These are phyloP conservation scores for Porpolomopsis calyptriformis DNA, from an alignment of 768 basidiomycete genomes.

Conservation along the genomic window DNA sequence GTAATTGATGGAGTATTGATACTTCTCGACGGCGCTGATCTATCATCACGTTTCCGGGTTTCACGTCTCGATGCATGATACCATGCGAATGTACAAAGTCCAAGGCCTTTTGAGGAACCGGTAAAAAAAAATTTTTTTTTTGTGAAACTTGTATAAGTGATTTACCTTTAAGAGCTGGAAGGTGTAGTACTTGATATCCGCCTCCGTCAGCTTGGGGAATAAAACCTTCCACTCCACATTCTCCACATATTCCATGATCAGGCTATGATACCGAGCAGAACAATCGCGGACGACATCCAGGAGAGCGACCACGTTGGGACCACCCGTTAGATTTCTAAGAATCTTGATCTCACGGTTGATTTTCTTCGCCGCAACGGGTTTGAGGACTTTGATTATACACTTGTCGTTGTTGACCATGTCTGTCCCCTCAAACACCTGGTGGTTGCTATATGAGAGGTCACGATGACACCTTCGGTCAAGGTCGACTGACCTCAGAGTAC, in stretches of 20 bases:
- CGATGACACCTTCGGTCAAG: not conserved
- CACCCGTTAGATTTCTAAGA: conserved; percentile 56
- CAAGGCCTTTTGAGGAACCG: conserved; percentile 33
- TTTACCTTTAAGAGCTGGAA: conserved; percentile 50
- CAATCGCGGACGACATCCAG: conserved; percentile 61
- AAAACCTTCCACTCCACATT: conserved; percentile 57
- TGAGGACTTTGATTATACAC: conserved; percentile 62
- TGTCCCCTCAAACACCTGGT: conserved; percentile 48
- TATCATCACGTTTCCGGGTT: conserved; percentile 58
- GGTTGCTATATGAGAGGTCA: not conserved
- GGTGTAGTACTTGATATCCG: conserved; percentile 58
- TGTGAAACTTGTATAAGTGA: not conserved
- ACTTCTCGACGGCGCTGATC: conserved; percentile 54
- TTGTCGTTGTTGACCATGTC: conserved; percentile 43
- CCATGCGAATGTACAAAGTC: conserved; percentile 65
- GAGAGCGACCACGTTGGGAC: conserved; percentile 57
- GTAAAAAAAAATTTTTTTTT: not conserved
- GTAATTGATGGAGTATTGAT: not conserved
- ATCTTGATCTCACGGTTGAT: conserved; percentile 71
- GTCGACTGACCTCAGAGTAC: conserved; percentile 45
- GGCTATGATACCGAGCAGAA: conserved; percentile 49
- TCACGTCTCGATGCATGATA: conserved; percentile 53
- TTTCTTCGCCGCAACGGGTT: conserved; percentile 62
- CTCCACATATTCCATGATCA: conserved; percentile 60
- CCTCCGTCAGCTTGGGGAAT: conserved; percentile 47